These are phyloP conservation scores for Talaromyces islandicus DNA, from an alignment of 2,329 filamentous ascomycete species.

Conservation along the genomic window DNA sequence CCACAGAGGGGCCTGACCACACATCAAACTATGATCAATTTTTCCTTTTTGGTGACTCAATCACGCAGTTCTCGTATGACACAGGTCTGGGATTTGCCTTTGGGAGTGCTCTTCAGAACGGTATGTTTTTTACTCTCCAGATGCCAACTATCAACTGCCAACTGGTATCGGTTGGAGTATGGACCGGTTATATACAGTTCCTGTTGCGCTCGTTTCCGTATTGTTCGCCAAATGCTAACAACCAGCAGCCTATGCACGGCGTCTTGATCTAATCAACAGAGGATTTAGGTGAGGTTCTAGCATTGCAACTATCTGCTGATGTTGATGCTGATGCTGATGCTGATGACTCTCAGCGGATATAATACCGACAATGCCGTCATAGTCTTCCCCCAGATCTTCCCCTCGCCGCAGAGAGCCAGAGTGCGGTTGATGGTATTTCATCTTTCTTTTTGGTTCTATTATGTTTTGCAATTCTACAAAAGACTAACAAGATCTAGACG, in stretches of 20 bases:
- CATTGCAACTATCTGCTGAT: not conserved
- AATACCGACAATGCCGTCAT: slow-evolving; percentile 69
- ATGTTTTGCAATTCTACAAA: not conserved
- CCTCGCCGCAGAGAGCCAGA: slow-evolving; percentile 51
- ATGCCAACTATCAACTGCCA: not conserved
- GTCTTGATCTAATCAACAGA: slow-evolving; percentile 80
- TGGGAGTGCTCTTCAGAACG: slow-evolving; percentile 62
- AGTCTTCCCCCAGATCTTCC: slow-evolving; percentile 65
- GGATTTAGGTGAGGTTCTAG: slow-evolving; percentile 57
- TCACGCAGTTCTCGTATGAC: slow-evolving; percentile 64
- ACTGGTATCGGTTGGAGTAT: not conserved
- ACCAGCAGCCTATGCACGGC: slow-evolving; percentile 32
- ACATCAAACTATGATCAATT: slow-evolving; percentile 58
- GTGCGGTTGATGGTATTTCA: slow-evolving; percentile 34
- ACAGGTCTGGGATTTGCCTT: slow-evolving; percentile 67
- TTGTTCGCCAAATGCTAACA: slow-evolving; percentile 20
- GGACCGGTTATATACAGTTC: not conserved
- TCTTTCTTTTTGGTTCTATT: not conserved
- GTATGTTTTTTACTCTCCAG: slow-evolving; percentile 40
- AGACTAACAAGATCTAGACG: slow-evolving; percentile 43
- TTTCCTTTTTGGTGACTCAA: slow-evolving; percentile 84
- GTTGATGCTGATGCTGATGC: slow-evolving; percentile 1
- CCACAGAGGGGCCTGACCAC: not conserved
- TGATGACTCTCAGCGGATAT: slow-evolving; percentile 56
- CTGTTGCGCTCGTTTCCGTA: no score